Conservation (phyloP, 805 yeast genomes). For the Kazachstania africana region DNA sequence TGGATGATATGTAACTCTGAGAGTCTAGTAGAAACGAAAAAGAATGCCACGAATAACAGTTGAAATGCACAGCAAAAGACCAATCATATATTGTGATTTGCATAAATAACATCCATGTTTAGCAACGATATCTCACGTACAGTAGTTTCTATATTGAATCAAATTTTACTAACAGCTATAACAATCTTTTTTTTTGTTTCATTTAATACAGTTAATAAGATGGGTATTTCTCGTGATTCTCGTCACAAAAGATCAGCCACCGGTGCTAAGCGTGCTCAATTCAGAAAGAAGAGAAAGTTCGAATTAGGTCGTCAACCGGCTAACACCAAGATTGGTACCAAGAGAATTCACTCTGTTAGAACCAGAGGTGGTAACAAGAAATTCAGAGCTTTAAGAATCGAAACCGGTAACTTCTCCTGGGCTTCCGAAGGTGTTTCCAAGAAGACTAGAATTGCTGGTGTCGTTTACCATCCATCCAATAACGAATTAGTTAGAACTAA, state of each 20-base stretch:
- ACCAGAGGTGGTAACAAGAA: constrained; percentile 99
- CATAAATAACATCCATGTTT: no score
- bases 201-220: no score
- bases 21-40: no score
- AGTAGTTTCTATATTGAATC: no score
- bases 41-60: no score
- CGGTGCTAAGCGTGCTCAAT: constrained; percentile 99
- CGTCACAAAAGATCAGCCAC: constrained; percentile 99
- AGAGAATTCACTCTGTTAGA: constrained; percentile 98
- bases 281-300: constrained; percentile 99
- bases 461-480: constrained; percentile 98
- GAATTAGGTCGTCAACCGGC: constrained; percentile 99
- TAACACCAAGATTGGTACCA: constrained; percentile 97
- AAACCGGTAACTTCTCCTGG: constrained; percentile 99
- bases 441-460: constrained; percentile 98
- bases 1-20: no score
- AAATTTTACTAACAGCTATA: no score
- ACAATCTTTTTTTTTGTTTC: no score
- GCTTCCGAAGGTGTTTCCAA: constrained; percentile 97
- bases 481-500: constrained; percentile 99
- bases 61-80: no score
- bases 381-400: constrained; percentile 99
- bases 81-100: no score
- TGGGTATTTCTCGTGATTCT: constrained; percentile 99
- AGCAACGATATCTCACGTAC: no score